Conservation (phyloP, 306 rosid genomes). For the Cercis canadensis region DNA sequence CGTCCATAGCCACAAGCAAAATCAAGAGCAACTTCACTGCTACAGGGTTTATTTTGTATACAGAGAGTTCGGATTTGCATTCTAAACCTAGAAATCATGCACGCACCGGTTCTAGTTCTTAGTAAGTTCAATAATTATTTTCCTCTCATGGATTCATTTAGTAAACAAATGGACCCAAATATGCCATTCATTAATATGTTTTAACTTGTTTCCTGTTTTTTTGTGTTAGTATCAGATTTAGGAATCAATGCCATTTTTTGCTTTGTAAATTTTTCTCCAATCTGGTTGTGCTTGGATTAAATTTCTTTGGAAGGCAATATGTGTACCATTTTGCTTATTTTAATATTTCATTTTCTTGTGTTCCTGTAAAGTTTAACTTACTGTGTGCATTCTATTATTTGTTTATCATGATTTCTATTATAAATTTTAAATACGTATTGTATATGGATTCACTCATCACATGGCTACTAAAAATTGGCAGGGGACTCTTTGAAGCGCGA, state of each 20-base stretch:
- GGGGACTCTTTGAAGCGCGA: slow-evolving; percentile 94
- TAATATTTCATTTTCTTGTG: not conserved
- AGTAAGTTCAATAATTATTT: not conserved
- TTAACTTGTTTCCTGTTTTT: too few relatives aligned
- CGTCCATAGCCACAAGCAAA: not conserved
- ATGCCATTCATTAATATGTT: too few relatives aligned
- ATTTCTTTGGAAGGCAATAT: not conserved
- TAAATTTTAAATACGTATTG: not conserved
- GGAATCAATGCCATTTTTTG: too few relatives aligned
- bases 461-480: slow-evolving; percentile 45
- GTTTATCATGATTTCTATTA: slow-evolving; percentile 1
- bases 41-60: slow-evolving; percentile 11
- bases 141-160: too few relatives aligned
- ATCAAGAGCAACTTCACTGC: not conserved
- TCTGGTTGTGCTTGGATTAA: not conserved
- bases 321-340: not conserved
- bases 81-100: slow-evolving; percentile 46
- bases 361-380: not conserved
- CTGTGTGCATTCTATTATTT: slow-evolving; percentile 1
- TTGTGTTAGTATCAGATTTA: too few relatives aligned
- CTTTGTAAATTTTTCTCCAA: not conserved
- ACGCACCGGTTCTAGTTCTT: slow-evolving; percentile 55
- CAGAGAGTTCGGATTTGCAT: slow-evolving; percentile 5
- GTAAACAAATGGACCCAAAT: too few relatives aligned
- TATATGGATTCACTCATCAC: slow-evolving; percentile 17